Percentiles rank a stretch among this genome's conserved stretches.
phyloP scores from a whole-genome alignment of 2,329 filamentous ascomycete species.

The Huntiella abstrusa region DNA sequence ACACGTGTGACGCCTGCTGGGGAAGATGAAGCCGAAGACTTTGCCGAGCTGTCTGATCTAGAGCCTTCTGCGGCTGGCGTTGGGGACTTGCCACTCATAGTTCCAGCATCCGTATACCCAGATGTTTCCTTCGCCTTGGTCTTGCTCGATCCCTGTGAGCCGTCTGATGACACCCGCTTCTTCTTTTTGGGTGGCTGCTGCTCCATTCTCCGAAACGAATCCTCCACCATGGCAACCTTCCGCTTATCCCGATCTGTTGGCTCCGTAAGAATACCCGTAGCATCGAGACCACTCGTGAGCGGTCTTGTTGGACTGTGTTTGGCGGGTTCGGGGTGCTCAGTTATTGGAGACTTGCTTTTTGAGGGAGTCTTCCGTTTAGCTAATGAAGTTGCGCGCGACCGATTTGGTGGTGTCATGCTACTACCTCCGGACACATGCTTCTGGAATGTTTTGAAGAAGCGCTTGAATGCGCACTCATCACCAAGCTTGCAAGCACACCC shows the following conservation, averaged over 20 bases:
- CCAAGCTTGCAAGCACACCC: conserved; percentile 57
- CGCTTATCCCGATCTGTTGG: conserved; percentile 48
- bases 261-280: conserved; percentile 40
- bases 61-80: conserved; percentile 26
- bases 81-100: conserved; percentile 32
- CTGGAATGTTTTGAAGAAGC: conserved; percentile 40
- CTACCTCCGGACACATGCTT: conserved; percentile 42
- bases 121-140: background rate
- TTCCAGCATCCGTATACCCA: conserved; percentile 33
- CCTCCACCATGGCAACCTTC: conserved; percentile 47
- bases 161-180: conserved; percentile 44
- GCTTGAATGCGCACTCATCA: conserved; percentile 42
- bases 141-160: conserved; percentile 16
- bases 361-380: conserved; percentile 22
- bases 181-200: conserved; percentile 36
- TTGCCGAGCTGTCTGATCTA: conserved; percentile 17
- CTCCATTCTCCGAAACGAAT: conserved; percentile 43
- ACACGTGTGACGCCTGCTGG: conserved; percentile 22
- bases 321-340: conserved; percentile 26
- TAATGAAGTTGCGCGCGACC: conserved; percentile 31
- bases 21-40: conserved; percentile 18
- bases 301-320: conserved; percentile 30
- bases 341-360: conserved; percentile 49
- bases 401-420: conserved; percentile 36
- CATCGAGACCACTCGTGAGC: conserved; percentile 33